phyloP scores from a whole-genome alignment of 2,329 filamentous ascomycete genomes.

The Apiospora phragmitis region DNA sequence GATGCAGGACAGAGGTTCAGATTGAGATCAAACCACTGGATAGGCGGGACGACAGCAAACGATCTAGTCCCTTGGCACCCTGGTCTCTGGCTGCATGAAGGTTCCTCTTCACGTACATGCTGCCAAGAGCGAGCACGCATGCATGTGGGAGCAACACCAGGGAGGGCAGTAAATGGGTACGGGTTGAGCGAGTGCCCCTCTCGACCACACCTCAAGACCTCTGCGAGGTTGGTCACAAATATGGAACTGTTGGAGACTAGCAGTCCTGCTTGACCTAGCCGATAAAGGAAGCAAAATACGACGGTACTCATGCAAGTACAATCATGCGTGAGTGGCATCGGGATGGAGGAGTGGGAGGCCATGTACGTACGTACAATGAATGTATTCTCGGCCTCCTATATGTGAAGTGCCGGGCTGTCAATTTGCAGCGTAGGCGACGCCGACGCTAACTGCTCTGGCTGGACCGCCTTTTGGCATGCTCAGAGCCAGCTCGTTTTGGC shows the following conservation, averaged over 20 bases:
- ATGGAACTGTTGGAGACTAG: not conserved
- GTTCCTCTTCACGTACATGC: not conserved
- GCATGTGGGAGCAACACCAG: not conserved
- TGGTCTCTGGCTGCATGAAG: not conserved
- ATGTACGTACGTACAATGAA: not conserved
- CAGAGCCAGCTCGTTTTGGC: not conserved
- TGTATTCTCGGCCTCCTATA: not conserved
- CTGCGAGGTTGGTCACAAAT: not conserved
- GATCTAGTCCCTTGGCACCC: slow-evolving; percentile 14
- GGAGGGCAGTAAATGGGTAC: slow-evolving; percentile 2
- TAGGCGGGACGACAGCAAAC: slow-evolving; percentile 5
- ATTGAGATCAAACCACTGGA: slow-evolving; percentile 7
- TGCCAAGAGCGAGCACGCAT: not conserved
- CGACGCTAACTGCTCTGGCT: not conserved
- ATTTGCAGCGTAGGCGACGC: not conserved
- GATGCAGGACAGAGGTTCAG: slow-evolving; percentile 3
- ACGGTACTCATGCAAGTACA: not conserved
- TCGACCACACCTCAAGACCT: not conserved
- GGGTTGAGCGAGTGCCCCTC: not conserved
- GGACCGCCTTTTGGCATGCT: not conserved
- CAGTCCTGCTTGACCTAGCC: not conserved
- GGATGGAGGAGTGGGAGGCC: not conserved
- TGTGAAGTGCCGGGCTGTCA: not conserved
- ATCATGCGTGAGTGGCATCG: not conserved
- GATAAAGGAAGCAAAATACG: not conserved